Evolutionary conservation across 768 basidiomycete species (phyloP), one percentile per base, ranked within the genome.

Genomic region (Boletus subcaerulescens): DNA sequence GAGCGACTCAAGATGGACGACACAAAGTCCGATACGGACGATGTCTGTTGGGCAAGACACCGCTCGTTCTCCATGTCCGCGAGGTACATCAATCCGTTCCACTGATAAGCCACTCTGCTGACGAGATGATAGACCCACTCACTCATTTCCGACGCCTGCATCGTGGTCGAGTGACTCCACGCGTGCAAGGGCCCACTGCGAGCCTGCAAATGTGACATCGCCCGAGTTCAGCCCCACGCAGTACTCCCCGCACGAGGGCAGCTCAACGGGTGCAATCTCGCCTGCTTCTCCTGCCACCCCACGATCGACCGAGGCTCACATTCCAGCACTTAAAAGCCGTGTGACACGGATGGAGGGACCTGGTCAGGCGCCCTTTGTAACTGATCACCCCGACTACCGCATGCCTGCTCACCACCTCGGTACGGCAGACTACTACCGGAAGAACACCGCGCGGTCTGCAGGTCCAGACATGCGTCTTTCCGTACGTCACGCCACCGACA

Each of bases 1-100:
- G 74, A 82, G 50, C 77, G 88, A 26, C 69, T 90, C n/a, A 78
- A 75, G 52, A 76, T 78, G 58, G 81, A 84, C 20, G 84, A 85
- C 48, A 75, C 42, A 1, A 41, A 20, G 29, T 53, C 62, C 54
- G 45, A 70, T 17, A 45, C 56, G 44, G 65, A 59, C 40, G 60
- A 48, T 52, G 55, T 36, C 35, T 61, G 48, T 71, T 76, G 76
- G 73, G 60, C 68, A 40, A 73, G 77, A 58, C 72, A 79, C 50
- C 76, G 76, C 39, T 78, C 80, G 9, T 53, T 76, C 32, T 77
- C 80, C 18, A 66, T 72, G 20, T 75, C 78, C 32, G 66, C 68
- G 44, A 68, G 66, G 73, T 76, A 45, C 35, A 62, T 57, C 5
- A 4, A 22, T 11, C 3, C 17, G 5, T 18, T 45, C 38, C 42